Evolutionary conservation across 495 filamentous ascomycete genomes (phyloP).

Genomic region (Daldinia caldariorum): DNA sequence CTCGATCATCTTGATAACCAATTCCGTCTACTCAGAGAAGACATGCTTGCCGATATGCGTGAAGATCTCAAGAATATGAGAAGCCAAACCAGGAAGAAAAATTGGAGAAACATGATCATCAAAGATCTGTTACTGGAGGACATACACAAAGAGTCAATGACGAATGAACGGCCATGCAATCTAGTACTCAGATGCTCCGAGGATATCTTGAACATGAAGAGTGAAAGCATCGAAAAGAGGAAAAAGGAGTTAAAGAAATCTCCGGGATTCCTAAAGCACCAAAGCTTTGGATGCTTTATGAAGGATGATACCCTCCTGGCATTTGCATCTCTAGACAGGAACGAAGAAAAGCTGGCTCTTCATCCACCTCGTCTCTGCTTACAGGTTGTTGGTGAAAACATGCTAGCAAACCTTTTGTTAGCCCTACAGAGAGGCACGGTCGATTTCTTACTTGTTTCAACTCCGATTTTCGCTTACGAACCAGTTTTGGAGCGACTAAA

Average conservation of each 20-base stretch:
- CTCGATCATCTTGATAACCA: slow-evolving; percentile 75
- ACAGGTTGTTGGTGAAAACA: slow-evolving; percentile 58
- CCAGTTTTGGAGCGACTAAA: slow-evolving; percentile 72
- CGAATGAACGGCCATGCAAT: slow-evolving; percentile 48
- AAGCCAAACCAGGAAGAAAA: slow-evolving; percentile 53
- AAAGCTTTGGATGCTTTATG: slow-evolving; percentile 69
- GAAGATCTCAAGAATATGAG: slow-evolving; percentile 64
- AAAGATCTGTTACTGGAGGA: slow-evolving; percentile 35
- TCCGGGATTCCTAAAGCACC: slow-evolving; percentile 64
- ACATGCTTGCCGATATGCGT: slow-evolving; percentile 74
- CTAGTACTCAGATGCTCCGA: slow-evolving; percentile 56
- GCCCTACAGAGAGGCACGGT: slow-evolving; percentile 54
- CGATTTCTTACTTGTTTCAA: slow-evolving; percentile 67
- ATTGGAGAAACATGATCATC: slow-evolving; percentile 44
- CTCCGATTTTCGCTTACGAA: slow-evolving; percentile 76
- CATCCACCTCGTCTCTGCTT: slow-evolving; percentile 63
- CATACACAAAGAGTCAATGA: slow-evolving; percentile 46
- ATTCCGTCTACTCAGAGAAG: slow-evolving; percentile 79
- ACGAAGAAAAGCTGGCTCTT: slow-evolving; percentile 61
- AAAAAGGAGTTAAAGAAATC: slow-evolving; percentile 61
- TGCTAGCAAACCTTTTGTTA: slow-evolving; percentile 42
- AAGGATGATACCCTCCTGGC: slow-evolving; percentile 62
- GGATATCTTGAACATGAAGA: slow-evolving; percentile 58
- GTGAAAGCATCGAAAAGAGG: slow-evolving; percentile 44
- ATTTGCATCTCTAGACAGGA: slow-evolving; percentile 69